A percentile compares a stretch with the other conserved stretches of the same genome.
Conservation (phyloP, 768 basidiomycete species). For the Candolleomyces eurysporus region DNA sequence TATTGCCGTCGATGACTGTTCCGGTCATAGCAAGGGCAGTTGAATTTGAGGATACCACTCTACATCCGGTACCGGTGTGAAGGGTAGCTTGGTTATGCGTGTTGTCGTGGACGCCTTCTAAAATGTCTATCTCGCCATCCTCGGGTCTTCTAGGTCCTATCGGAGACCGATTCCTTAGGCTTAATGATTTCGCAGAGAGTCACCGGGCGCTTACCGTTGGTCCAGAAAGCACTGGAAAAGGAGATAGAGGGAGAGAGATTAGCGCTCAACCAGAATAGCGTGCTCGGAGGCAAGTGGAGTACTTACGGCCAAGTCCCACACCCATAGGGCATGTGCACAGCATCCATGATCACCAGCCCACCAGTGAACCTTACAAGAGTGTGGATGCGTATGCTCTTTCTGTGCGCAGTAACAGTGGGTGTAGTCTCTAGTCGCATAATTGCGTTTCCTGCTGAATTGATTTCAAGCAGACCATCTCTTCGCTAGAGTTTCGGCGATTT, state of each 20-base stretch:
- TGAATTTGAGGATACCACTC: slow-evolving; percentile 47
- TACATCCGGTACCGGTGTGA: slow-evolving; percentile 74
- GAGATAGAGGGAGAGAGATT: background rate
- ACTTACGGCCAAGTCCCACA: slow-evolving; percentile 82
- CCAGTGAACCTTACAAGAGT: slow-evolving; percentile 59
- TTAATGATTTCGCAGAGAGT: background rate
- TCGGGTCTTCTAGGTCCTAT: slow-evolving; percentile 63
- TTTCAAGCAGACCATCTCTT: slow-evolving; percentile 55
- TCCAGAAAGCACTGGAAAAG: slow-evolving; percentile 43
- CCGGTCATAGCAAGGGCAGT: slow-evolving; percentile 57
- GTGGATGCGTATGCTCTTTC: slow-evolving; percentile 78
- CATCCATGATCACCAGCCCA: slow-evolving; percentile 76
- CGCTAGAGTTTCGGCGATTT: slow-evolving; percentile 30
- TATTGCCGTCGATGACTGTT: slow-evolving; percentile 58
- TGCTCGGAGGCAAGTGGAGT: slow-evolving; percentile 10
- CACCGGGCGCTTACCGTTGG: slow-evolving; percentile 32
- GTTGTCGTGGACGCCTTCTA: slow-evolving; percentile 82
- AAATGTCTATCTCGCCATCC: slow-evolving; percentile 78
- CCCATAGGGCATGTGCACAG: slow-evolving; percentile 86
- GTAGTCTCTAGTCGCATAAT: slow-evolving; percentile 91
- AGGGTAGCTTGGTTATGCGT: slow-evolving; percentile 81
- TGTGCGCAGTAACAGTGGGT: slow-evolving; percentile 60
- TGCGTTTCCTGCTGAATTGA: slow-evolving; percentile 73
- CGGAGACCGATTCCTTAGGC: background rate
- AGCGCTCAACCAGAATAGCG: background rate